Evolutionary conservation across 2,329 filamentous ascomycete species (phyloP).

Genomic region (Nemania diffusa): DNA sequence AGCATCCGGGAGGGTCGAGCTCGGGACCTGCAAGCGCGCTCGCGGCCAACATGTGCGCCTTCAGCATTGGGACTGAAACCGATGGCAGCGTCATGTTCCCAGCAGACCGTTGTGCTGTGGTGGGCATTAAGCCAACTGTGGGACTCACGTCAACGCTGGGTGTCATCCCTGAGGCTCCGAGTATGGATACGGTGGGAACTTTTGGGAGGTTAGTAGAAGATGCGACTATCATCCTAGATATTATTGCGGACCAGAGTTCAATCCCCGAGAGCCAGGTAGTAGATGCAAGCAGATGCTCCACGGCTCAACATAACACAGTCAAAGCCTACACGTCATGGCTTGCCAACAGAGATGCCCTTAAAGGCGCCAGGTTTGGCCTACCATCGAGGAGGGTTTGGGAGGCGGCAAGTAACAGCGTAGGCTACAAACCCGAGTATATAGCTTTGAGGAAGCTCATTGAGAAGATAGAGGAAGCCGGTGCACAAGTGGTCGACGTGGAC

Average conservation of each 20-base stretch:
- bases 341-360: slow-evolving; percentile 9
- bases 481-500: slow-evolving; percentile 11
- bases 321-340: slow-evolving; percentile 7
- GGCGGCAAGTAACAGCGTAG: slow-evolving; percentile 14
- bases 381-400: slow-evolving; percentile 18
- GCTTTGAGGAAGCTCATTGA: slow-evolving; percentile 4
- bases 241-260: slow-evolving; percentile 4
- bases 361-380: slow-evolving; percentile 16
- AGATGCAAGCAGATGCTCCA: background rate
- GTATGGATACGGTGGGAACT: slow-evolving; percentile 14
- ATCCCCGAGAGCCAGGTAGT: background rate
- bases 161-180: slow-evolving; percentile 11
- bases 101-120: slow-evolving; percentile 11
- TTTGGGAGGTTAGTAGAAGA: slow-evolving; percentile 23
- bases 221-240: slow-evolving; percentile 15
- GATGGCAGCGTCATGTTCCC: slow-evolving; percentile 19
- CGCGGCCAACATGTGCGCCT: slow-evolving; percentile 14
- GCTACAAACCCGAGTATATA: slow-evolving; percentile 2
- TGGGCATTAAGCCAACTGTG: slow-evolving; percentile 22
- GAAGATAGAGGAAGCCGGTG: slow-evolving; percentile 11
- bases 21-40: slow-evolving; percentile 20
- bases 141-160: slow-evolving; percentile 16
- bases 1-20: slow-evolving; percentile 17
- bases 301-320: background rate
- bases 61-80: slow-evolving; percentile 18